Conservation (phyloP, 495 filamentous ascomycete genomes). For the Hypomontagnella monticulosa region DNA sequence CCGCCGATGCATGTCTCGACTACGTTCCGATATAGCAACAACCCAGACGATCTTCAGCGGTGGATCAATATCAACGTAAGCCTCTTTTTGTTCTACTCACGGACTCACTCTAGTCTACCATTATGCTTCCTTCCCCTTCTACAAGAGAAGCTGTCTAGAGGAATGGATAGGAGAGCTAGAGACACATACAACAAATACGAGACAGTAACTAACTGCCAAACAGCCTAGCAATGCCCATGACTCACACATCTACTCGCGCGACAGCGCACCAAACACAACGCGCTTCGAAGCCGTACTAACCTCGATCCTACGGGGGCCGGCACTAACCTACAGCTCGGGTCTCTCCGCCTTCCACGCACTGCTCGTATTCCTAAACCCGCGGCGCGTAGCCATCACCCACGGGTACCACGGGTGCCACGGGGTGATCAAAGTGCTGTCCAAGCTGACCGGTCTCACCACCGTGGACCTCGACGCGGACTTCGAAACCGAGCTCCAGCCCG, state of each 20-base stretch:
- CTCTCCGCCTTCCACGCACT: conserved; percentile 87
- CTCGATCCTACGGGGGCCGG: conserved; percentile 72
- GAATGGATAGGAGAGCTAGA: not conserved
- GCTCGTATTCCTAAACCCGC: conserved; percentile 79
- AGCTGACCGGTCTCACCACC: conserved; percentile 73
- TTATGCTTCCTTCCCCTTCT: not conserved
- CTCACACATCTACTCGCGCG: conserved; percentile 81
- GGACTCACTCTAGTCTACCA: not conserved
- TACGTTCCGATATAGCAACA: conserved; percentile 80
- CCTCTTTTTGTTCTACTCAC: not conserved
- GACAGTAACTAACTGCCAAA: conserved; percentile 4
- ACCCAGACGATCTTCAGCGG: conserved; percentile 70
- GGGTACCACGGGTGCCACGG: conserved; percentile 96
- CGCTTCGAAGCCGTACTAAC: conserved; percentile 86
- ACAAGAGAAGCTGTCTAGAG: not conserved
- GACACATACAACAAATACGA: not conserved
- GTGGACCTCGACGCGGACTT: conserved; percentile 65
- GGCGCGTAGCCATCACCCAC: conserved; percentile 76
- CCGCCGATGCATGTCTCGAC: conserved; percentile 88
- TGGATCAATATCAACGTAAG: conserved; percentile 57
- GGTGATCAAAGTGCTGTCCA: conserved; percentile 73
- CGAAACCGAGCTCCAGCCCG: conserved; percentile 62
- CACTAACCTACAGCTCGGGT: conserved; percentile 83
- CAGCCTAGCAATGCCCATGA: conserved; percentile 54
- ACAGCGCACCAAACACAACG: conserved; percentile 75